Evolutionary conservation across 768 basidiomycete species (phyloP), one percentile per base, ranked within the genome.

Genomic region (Holtermanniella nyarrowii): DNA sequence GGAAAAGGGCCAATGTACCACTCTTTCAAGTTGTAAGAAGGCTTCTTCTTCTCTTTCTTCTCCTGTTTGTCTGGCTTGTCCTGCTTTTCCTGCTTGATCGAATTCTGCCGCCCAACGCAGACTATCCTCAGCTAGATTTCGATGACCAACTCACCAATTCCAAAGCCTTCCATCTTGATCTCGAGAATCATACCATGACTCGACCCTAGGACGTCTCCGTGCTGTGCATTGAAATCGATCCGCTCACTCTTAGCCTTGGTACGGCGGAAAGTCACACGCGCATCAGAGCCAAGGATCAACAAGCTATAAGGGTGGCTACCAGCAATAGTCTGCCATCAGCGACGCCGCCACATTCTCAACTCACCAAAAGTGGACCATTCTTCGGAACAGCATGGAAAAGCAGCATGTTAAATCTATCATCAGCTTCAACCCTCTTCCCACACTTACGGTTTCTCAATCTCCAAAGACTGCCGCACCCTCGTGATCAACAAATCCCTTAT

Each of bases 271-370:
- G 45, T 37, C 14, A 64, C 16, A 3, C 2, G 18, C 4, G 42
- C 60, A 23, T 69, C 67, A 0, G 66, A 62, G 13, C 69, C 69
- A n/a, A n/a, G n/a, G n/a, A n/a, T n/a, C n/a, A n/a, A n/a, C n/a
- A n/a, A n/a, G n/a, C n/a, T n/a, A n/a, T n/a, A n/a, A n/a, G n/a
- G n/a, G n/a, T n/a, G n/a, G n/a, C n/a, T n/a, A n/a, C n/a, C n/a
- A n/a, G n/a, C n/a, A n/a, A n/a, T n/a, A n/a, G n/a, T n/a, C n/a
- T n/a, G n/a, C n/a, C n/a, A n/a, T n/a, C n/a, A n/a, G n/a, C n/a
- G n/a, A n/a, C n/a, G n/a, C n/a, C n/a, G n/a, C n/a, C n/a, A n/a
- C n/a, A n/a, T n/a, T n/a, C n/a, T n/a, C n/a, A n/a, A n/a, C n/a
- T n/a, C n/a, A n/a, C n/a, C n/a, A n/a, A n/a, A n/a, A n/a, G n/a